These are phyloP conservation scores for Amanita inopinata DNA, from an alignment of 768 basidiomycete genomes.

Conservation along the genomic window DNA sequence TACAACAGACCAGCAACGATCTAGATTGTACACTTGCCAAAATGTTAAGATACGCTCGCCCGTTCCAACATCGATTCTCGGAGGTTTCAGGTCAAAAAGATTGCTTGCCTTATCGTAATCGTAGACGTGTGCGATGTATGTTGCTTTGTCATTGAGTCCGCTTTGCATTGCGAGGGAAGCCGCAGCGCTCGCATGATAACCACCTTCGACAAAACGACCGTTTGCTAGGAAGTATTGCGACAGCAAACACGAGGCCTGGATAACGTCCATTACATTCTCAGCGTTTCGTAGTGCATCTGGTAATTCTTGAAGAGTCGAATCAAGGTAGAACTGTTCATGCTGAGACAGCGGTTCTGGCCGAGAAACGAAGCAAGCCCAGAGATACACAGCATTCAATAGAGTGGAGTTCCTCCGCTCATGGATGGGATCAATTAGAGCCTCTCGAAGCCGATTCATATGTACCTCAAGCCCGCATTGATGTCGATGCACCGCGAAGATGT, in stretches of 20 bases:
- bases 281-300: slow-evolving; percentile 52
- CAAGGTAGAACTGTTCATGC: slow-evolving; percentile 67
- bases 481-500: slow-evolving; percentile 67
- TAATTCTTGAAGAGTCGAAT: slow-evolving; percentile 33
- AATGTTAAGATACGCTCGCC: slow-evolving; percentile 69
- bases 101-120: slow-evolving; percentile 21
- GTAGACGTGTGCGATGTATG: slow-evolving; percentile 25
- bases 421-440: slow-evolving; percentile 42
- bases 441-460: slow-evolving; percentile 55
- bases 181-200: slow-evolving; percentile 68
- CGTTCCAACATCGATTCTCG: slow-evolving; percentile 49
- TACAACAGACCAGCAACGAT: slow-evolving; percentile 73
- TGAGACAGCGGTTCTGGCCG: slow-evolving; percentile 59
- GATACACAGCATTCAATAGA: slow-evolving; percentile 72
- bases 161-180: slow-evolving; percentile 66
- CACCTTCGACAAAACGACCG: slow-evolving; percentile 69
- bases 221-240: slow-evolving; percentile 71
- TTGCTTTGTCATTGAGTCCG: slow-evolving; percentile 47
- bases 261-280: slow-evolving; percentile 53
- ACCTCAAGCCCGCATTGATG: slow-evolving; percentile 68
- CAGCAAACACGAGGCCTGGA: slow-evolving; percentile 68
- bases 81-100: slow-evolving; percentile 42
- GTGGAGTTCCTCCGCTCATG: slow-evolving; percentile 64
- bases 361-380: slow-evolving; percentile 78
- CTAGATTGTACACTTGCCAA: slow-evolving; percentile 77